Evolutionary conservation across 352 stramenopile species (phyloP).

Genomic region (Plasmopara viticola): DNA sequence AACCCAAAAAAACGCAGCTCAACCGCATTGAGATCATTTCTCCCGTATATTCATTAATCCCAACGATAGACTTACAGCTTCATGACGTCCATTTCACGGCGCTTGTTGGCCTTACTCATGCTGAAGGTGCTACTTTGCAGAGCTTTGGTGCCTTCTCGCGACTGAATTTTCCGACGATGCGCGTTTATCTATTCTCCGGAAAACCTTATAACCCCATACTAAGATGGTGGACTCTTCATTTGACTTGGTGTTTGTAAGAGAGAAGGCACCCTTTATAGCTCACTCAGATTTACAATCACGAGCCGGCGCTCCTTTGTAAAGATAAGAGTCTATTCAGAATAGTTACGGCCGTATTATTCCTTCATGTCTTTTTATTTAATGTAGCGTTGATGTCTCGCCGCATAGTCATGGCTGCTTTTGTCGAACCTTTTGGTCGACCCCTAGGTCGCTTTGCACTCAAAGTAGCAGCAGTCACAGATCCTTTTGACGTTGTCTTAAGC

Average conservation of each 20-base stretch:
- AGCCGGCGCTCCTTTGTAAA: background rate
- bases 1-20: background rate
- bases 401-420: slow-evolving; percentile 18
- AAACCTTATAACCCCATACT: background rate
- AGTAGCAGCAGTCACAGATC: background rate
- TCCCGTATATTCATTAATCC: too few relatives aligned
- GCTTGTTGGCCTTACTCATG: slow-evolving; percentile 77
- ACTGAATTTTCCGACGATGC: slow-evolving; percentile 11
- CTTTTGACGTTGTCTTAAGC: slow-evolving; percentile 5
- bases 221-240: background rate
- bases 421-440: slow-evolving; percentile 21
- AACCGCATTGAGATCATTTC: background rate
- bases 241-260: slow-evolving; percentile 30
- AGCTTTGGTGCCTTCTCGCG: slow-evolving; percentile 6
- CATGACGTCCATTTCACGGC: slow-evolving; percentile 87
- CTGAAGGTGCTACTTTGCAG: background rate
- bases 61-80: slow-evolving; percentile 55
- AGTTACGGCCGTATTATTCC: background rate
- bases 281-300: slow-evolving; percentile 16
- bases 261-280: background rate
- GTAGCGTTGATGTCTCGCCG: slow-evolving; percentile 3
- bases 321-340: background rate
- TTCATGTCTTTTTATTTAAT: slow-evolving; percentile 1
- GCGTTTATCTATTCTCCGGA: background rate
- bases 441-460: slow-evolving; percentile 8